Evolutionary conservation across 2,329 filamentous ascomycete species (phyloP).

Genomic region (Lachnum nothofagi): DNA sequence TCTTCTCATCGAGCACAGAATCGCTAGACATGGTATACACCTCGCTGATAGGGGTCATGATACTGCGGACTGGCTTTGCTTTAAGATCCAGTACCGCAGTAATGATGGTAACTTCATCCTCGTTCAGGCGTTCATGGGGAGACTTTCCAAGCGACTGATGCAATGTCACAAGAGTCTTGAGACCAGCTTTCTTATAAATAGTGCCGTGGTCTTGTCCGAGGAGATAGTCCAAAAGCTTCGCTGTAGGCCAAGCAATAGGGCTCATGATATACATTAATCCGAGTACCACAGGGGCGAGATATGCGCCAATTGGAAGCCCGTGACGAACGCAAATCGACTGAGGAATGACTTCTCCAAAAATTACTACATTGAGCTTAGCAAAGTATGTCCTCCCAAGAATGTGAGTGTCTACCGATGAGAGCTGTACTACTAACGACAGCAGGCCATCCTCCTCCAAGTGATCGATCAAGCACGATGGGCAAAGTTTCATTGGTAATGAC

Average conservation of each 20-base stretch:
- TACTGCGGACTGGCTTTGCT: conserved; percentile 81
- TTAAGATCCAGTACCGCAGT: conserved; percentile 90
- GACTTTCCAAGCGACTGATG: conserved; percentile 43
- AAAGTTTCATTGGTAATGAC: conserved; percentile 95
- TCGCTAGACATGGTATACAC: conserved; percentile 90
- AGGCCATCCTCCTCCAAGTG: conserved; percentile 85
- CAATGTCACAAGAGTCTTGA: conserved; percentile 89
- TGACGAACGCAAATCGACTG: conserved; percentile 94
- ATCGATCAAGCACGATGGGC: conserved; percentile 86
- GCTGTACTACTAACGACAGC: conserved; percentile 87
- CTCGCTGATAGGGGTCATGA: conserved; percentile 96
- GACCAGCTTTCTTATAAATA: conserved; percentile 89
- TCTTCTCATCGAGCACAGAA: conserved; percentile 80
- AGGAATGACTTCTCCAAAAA: conserved; percentile 91
- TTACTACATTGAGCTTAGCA: conserved; percentile 55
- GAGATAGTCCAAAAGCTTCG: conserved; percentile 85
- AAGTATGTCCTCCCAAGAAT: background rate
- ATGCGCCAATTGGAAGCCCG: conserved; percentile 85
- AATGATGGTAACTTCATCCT: conserved; percentile 96
- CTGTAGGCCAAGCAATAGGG: conserved; percentile 85
- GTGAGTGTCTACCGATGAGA: conserved; percentile 57
- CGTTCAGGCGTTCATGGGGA: conserved; percentile 69
- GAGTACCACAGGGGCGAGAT: conserved; percentile 78
- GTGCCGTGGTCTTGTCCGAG: conserved; percentile 91
- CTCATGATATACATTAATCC: conserved; percentile 84